Conservation (phyloP, 1,139 yeast genomes). For the Protomyces pachydermus region DNA sequence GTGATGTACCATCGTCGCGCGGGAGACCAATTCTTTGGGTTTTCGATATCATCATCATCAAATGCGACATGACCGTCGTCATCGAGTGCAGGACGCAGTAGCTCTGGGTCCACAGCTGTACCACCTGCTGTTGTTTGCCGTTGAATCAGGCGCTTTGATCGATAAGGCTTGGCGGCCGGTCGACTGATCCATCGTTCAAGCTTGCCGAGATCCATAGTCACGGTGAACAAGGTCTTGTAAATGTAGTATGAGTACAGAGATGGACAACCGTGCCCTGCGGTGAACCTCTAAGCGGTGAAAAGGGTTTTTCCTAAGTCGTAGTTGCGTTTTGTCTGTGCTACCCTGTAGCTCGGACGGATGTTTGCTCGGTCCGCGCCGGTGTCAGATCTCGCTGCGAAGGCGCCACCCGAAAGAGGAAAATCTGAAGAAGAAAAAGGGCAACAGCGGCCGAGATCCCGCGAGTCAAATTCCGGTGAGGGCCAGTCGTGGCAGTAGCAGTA, state of each 20-base stretch:
- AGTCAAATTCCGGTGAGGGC: too few species aligned
- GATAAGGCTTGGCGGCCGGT: slow-evolving; percentile 20
- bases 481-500: too few species aligned
- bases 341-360: too few species aligned
- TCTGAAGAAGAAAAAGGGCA: too few species aligned
- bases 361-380: not conserved
- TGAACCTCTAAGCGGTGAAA: too few species aligned
- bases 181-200: slow-evolving; percentile 12
- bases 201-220: not conserved
- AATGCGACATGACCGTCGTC: slow-evolving; percentile 27
- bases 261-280: too few species aligned
- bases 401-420: too few species aligned
- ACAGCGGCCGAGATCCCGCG: too few species aligned
- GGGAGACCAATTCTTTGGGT: slow-evolving; percentile 50
- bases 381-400: not conserved
- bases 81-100: not conserved
- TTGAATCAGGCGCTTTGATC: slow-evolving; percentile 4
- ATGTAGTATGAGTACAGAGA: too few species aligned
- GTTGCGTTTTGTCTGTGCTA: too few species aligned
- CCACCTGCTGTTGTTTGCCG: slow-evolving; percentile 2
- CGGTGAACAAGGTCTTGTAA: not conserved
- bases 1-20: slow-evolving; percentile 42
- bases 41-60: slow-evolving; percentile 45
- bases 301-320: too few species aligned
- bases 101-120: not conserved